A percentile compares a stretch with the other conserved stretches of the same genome.
Conservation (phyloP, 192 early-diverging fungal species). For the Chytriomyces hyalinus region DNA sequence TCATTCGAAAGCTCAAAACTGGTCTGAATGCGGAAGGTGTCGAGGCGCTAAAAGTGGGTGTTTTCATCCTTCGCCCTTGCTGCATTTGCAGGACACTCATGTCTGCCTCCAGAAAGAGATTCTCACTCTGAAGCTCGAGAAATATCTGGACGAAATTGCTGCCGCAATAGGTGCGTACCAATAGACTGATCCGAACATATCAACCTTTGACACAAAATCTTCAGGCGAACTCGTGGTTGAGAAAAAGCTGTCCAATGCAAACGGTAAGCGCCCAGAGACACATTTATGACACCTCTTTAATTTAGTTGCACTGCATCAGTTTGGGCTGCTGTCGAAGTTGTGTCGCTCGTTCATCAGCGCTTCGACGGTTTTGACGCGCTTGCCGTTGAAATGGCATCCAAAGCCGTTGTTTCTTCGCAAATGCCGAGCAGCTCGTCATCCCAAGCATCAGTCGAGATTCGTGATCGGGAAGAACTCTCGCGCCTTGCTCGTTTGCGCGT, state of each 20-base stretch:
- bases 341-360: constrained; percentile 84
- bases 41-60: constrained; percentile 61
- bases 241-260: too few species aligned
- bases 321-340: constrained; percentile 78
- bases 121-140: constrained; percentile 87
- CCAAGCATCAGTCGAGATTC: constrained; percentile 65
- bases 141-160: constrained; percentile 94
- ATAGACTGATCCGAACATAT: too few species aligned
- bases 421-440: constrained; percentile 72
- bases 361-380: constrained; percentile 78
- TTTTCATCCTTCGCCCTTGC: constrained; percentile 45
- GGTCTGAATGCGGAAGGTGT: constrained; percentile 70
- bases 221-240: too few species aligned
- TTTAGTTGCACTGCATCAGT: constrained; percentile 36
- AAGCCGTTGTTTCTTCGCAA: constrained; percentile 16
- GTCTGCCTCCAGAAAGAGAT: constrained; percentile 59
- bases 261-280: too few species aligned
- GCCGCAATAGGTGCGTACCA: neutral
- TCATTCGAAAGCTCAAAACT: constrained; percentile 89
- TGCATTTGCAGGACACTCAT: too few species aligned
- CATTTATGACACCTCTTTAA: too few species aligned
- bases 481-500: constrained; percentile 70
- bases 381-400: constrained; percentile 50
- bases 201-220: too few species aligned
- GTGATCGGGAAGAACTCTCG: constrained; percentile 82